phyloP scores from a whole-genome alignment of 495 filamentous ascomycete species.

The Beverwykella pulmonaria region DNA sequence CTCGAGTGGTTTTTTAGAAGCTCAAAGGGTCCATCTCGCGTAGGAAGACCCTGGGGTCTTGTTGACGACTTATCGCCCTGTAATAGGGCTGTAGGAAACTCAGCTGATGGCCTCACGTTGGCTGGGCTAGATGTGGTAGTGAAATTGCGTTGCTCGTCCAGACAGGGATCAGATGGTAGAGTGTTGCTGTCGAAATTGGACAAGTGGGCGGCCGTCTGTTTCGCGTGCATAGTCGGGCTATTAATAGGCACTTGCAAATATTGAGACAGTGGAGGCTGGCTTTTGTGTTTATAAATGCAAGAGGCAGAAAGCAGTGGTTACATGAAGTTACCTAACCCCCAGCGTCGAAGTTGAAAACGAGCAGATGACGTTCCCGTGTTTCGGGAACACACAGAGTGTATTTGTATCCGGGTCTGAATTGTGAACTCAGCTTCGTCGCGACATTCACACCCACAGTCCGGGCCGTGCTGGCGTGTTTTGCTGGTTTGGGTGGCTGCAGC shows the following conservation, averaged over 20 bases:
- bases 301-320: background rate
- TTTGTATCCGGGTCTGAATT: conserved; percentile 21
- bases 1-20: background rate
- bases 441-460: background rate
- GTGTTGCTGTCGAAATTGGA: conserved; percentile 22
- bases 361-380: background rate
- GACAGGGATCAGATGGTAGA: conserved; percentile 21
- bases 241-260: conserved; percentile 3
- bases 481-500: conserved; percentile 23
- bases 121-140: background rate
- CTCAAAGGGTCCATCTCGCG: background rate
- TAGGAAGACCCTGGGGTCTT: conserved; percentile 4
- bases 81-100: conserved; percentile 20
- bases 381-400: conserved; percentile 16
- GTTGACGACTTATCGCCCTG: background rate
- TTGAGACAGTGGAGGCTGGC: conserved; percentile 4
- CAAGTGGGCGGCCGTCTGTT: conserved; percentile 2
- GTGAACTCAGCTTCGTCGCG: conserved; percentile 32
- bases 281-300: background rate
- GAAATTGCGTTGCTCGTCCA: conserved; percentile 13
- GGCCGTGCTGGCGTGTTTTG: conserved; percentile 22
- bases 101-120: conserved; percentile 13
- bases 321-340: conserved; percentile 16
- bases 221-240: conserved; percentile 16
- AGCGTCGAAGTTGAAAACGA: conserved; percentile 1